phyloP scores from a whole-genome alignment of 2,329 filamentous ascomycete species.

The Herpotrichia juniperi region DNA sequence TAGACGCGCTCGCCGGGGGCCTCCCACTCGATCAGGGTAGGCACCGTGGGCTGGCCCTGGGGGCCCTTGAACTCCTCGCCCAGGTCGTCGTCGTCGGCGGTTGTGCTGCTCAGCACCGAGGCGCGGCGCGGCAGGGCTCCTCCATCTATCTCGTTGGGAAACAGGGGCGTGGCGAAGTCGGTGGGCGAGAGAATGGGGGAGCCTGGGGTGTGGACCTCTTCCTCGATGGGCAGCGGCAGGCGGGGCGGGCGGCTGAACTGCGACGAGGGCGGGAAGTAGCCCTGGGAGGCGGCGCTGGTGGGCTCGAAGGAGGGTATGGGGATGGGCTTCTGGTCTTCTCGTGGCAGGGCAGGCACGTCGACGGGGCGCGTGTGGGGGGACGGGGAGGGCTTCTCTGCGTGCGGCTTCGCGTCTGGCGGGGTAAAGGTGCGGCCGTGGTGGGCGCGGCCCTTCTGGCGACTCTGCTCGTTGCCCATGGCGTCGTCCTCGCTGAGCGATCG shows the following conservation, averaged over 20 bases:
- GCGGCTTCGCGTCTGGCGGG: slow-evolving; percentile 1
- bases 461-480: slow-evolving; percentile 51
- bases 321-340: slow-evolving; percentile 22
- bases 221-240: slow-evolving; percentile 89
- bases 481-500: slow-evolving; percentile 22
- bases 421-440: slow-evolving; percentile 12
- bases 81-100: slow-evolving; percentile 69
- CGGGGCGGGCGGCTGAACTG: slow-evolving; percentile 76
- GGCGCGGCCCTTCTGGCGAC: slow-evolving; percentile 33
- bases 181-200: slow-evolving; percentile 83
- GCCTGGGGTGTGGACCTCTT: slow-evolving; percentile 86
- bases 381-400: slow-evolving; percentile 15
- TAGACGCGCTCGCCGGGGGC: slow-evolving; percentile 87
- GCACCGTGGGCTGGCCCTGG: slow-evolving; percentile 70
- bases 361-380: slow-evolving; percentile 47
- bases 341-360: slow-evolving; percentile 39
- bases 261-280: slow-evolving; percentile 48
- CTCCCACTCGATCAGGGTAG: slow-evolving; percentile 85
- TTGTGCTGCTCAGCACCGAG: slow-evolving; percentile 61
- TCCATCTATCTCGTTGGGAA: slow-evolving; percentile 51
- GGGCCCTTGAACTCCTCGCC: slow-evolving; percentile 72
- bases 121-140: slow-evolving; percentile 61
- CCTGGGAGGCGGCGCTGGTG: slow-evolving; percentile 26
- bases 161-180: slow-evolving; percentile 60
- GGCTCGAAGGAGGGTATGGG: slow-evolving; percentile 32